phyloP scores from a whole-genome alignment of 768 basidiomycete genomes.

The Sarcomyxa edulis region DNA sequence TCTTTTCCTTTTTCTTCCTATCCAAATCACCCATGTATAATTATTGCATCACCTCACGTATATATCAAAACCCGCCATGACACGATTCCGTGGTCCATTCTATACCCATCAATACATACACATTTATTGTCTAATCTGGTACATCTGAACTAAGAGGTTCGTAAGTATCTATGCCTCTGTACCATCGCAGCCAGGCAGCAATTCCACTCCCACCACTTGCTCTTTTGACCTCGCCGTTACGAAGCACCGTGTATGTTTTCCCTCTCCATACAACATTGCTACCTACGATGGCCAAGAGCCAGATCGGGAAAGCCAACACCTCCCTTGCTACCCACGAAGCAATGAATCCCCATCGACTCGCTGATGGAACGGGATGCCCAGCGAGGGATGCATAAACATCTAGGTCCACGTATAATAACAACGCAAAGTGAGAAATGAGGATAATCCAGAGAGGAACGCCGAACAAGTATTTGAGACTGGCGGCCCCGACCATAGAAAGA shows the following conservation, averaged over 20 bases:
- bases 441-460: conserved; percentile 50
- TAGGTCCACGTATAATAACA: conserved; percentile 78
- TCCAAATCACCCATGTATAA: too few relatives aligned
- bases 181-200: conserved; percentile 19
- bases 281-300: conserved; percentile 75
- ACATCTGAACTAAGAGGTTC: conserved; percentile 22
- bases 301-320: conserved; percentile 83
- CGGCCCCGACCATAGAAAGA: conserved; percentile 57
- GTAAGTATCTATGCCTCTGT: conserved; percentile 21
- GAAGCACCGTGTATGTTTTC: conserved; percentile 62
- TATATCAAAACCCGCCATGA: too few relatives aligned
- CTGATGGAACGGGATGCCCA: conserved; percentile 50
- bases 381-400: conserved; percentile 77
- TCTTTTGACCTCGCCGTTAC: conserved; percentile 63
- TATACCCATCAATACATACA: neutral
- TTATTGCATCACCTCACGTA: too few relatives aligned
- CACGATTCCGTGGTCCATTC: too few relatives aligned
- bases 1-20: too few relatives aligned
- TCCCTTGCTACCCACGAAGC: conserved; percentile 80
- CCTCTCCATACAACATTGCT: conserved; percentile 88
- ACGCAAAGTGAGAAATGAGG: conserved; percentile 50
- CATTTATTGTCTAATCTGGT: conserved; percentile 1
- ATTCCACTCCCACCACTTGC: conserved; percentile 14
- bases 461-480: conserved; percentile 46
- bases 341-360: conserved; percentile 54